Evolutionary conservation across 2,329 filamentous ascomycete genomes (phyloP), one percentile per base, ranked within the genome.

Genomic region (Penicillium sp.): DNA sequence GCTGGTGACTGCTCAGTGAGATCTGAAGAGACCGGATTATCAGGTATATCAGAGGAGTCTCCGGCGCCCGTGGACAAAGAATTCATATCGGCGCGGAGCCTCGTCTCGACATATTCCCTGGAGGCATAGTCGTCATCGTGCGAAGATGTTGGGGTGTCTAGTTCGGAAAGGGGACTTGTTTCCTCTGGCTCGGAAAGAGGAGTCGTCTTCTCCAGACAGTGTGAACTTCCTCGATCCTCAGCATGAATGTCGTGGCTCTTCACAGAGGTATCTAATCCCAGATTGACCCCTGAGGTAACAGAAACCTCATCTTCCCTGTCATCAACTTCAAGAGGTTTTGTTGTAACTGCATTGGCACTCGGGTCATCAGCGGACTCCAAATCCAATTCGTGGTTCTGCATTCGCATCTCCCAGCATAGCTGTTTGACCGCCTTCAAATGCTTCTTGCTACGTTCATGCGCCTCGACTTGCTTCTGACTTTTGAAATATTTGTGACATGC

Each of bases 391-490:
- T 81, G 79, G 67, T 93, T 89, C 68, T 99, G 90, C 66, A 88
- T 86, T 66, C 83, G 85, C 92, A 99, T 96, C 72, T 94, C 88
- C 68, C 85, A 83, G 67, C 86, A 86, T 39, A 99, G 76, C 60
- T 92, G 85, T 64, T 93, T 88, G 7, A 97, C 83, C 2, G 91
- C 89, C 72, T 96, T 97, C 60, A 88, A 76, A 69, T 99, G 94
- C 76, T 97, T 99, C 74, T 96, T 99, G 80, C 93, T 97, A 77
- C 89, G 91, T 77, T 97, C 93, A 68, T 99, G 94, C 3, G 89
- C 88, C 68, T 96, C 87, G 60, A 89, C 92, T 70, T 97, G 93
- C 64, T 91, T 92, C 71, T 96, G 90, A 68, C 93, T 97, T 76
- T 97, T 90, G 74, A 93, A 94, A 1, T 70, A 81, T 72, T 88